A percentile compares a stretch with the other conserved stretches of the same genome.
phyloP scores from a whole-genome alignment of 257 asterid genomes.

The Solanum chmielewskii region DNA sequence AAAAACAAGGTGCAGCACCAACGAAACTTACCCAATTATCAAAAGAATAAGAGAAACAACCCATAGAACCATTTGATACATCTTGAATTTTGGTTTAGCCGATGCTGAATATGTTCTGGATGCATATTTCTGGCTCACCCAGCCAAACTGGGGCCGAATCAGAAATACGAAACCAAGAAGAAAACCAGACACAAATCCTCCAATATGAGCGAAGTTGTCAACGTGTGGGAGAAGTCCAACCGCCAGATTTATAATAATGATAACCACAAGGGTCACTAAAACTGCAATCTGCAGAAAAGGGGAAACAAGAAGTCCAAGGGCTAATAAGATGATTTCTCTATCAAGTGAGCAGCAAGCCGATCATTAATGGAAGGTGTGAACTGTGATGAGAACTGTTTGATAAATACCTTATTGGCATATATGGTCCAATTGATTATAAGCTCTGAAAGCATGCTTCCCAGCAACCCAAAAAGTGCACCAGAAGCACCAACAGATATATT shows the following conservation, averaged over 20 bases:
- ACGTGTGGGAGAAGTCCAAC: constrained; percentile 91
- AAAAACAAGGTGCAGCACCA: neutral
- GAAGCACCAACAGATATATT: constrained; percentile 95
- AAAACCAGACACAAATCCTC: constrained; percentile 83
- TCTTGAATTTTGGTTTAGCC: constrained; percentile 50
- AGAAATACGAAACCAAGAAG: constrained; percentile 77
- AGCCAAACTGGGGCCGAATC: constrained; percentile 84
- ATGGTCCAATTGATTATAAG: constrained; percentile 86
- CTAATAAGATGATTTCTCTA: neutral
- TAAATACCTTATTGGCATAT: constrained; percentile 69
- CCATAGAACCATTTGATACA: constrained; percentile 68
- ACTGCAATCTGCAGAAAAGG: constrained; percentile 46
- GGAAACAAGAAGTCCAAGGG: neutral
- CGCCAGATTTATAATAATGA: constrained; percentile 57
- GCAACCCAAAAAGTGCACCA: constrained; percentile 83
- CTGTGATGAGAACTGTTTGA: neutral
- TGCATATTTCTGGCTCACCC: constrained; percentile 75
- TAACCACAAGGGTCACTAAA: constrained; percentile 56
- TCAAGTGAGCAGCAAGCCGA: neutral
- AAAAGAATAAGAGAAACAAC: constrained; percentile 57
- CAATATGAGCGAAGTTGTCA: constrained; percentile 86
- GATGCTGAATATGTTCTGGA: constrained; percentile 23
- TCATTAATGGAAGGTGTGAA: neutral
- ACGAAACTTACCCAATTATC: constrained; percentile 49
- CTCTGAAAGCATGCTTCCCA: constrained; percentile 92